Evolutionary conservation across 306 rosid genomes (phyloP).

Genomic region (Prunus persica): Prunus_persica_NCBIv2 NC_034010.1:16182001-16182500

Average conservation of each 20-base stretch:
- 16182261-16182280: not conserved
- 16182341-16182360: not conserved
- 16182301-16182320: not conserved
- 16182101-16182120: not conserved
- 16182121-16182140: not conserved
- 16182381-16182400: no score
- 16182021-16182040: not conserved
- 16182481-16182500: no score
- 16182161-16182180: no score
- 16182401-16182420: no score
- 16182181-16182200: not conserved
- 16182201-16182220: not conserved
- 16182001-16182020: not conserved
- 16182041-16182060: not conserved
- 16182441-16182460: no score
- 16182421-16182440: no score
- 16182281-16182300: not conserved
- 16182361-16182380: not conserved
- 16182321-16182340: not conserved
- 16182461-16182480: no score
- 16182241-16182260: not conserved
- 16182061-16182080: not conserved
- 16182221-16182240: rapidly evolving
- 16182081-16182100: not conserved
- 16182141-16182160: not conserved